phyloP scores from a whole-genome alignment of 2,329 filamentous ascomycete species.

The Thelonectria blattea region DNA sequence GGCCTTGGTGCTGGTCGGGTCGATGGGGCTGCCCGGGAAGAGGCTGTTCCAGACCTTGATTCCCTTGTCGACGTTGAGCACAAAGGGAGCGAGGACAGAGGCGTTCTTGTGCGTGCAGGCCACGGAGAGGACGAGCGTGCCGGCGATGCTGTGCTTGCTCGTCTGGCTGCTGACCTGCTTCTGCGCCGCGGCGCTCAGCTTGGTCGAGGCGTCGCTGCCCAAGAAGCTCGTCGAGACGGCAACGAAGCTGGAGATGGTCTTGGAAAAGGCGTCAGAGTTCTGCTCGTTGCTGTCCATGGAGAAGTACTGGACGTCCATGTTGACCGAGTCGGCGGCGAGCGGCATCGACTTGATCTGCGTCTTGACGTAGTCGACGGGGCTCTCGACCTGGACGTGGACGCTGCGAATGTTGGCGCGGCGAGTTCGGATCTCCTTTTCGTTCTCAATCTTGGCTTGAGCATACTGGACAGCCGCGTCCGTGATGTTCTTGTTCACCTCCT shows the following conservation, averaged over 20 bases:
- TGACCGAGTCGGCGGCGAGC: conserved; percentile 20
- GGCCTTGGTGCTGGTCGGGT: background rate
- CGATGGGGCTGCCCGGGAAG: background rate
- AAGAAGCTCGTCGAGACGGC: background rate
- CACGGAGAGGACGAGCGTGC: conserved; percentile 24
- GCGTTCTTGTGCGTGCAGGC: conserved; percentile 27
- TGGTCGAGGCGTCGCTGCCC: background rate
- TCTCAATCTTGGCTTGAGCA: background rate
- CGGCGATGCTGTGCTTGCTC: background rate
- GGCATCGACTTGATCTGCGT: conserved; percentile 23
- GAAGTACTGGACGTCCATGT: conserved; percentile 24
- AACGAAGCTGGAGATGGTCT: conserved; percentile 10
- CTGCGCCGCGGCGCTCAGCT: conserved; percentile 1
- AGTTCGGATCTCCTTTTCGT: background rate
- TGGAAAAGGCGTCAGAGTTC: background rate
- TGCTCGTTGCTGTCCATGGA: background rate
- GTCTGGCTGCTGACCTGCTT: conserved; percentile 7
- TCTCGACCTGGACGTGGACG: conserved; percentile 14
- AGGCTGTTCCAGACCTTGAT: conserved; percentile 26
- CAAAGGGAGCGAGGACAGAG: conserved; percentile 18
- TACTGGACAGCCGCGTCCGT: background rate
- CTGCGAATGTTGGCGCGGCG: background rate
- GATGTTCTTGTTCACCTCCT: background rate
- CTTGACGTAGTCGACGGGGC: conserved; percentile 20
- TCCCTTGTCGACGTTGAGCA: conserved; percentile 26